Conservation (phyloP, 2,329 filamentous ascomycete species). For the Clathrospora elynae region DNA sequence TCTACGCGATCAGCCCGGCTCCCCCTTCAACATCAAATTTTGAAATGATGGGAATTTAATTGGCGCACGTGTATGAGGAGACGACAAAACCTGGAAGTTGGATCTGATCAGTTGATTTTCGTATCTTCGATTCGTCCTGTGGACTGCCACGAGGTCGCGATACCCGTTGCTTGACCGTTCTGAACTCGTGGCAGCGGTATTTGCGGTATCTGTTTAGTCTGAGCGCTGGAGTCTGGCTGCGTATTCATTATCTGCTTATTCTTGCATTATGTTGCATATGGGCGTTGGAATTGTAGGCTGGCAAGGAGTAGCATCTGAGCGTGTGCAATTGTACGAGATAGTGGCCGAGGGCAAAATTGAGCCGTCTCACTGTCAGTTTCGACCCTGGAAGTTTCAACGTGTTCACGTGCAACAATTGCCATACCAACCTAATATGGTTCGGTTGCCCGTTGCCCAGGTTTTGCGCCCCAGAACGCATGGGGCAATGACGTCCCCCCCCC, state of each 20-base stretch:
- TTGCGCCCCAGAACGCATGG: slow-evolving; percentile 24
- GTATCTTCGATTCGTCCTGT: slow-evolving; percentile 35
- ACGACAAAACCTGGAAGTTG: slow-evolving; percentile 27
- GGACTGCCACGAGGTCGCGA: slow-evolving; percentile 42
- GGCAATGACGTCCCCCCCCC: slow-evolving; percentile 33
- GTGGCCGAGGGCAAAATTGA: slow-evolving; percentile 14
- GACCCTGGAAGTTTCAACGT: slow-evolving; percentile 15
- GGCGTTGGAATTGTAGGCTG: slow-evolving; percentile 19
- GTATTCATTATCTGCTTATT: slow-evolving; percentile 28
- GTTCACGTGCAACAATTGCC: slow-evolving; percentile 16
- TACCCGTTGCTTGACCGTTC: slow-evolving; percentile 40
- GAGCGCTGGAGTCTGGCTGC: slow-evolving; percentile 44
- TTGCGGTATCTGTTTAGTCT: slow-evolving; percentile 31
- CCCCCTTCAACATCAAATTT: slow-evolving; percentile 48
- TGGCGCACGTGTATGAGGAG: slow-evolving; percentile 25
- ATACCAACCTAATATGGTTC: slow-evolving; percentile 13
- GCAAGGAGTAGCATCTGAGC: slow-evolving; percentile 25
- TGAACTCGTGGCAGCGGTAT: slow-evolving; percentile 40
- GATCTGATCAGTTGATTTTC: slow-evolving; percentile 30
- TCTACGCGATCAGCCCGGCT: slow-evolving; percentile 44
- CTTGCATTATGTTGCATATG: slow-evolving; percentile 30
- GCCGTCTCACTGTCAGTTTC: slow-evolving; percentile 9
- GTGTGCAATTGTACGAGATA: slow-evolving; percentile 32
- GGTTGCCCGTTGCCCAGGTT: slow-evolving; percentile 12
- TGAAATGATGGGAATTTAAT: slow-evolving; percentile 22